Percentiles rank a stretch among this genome's conserved stretches.
These are phyloP conservation scores for Nissolia schottii DNA, from an alignment of 306 rosid genomes.

Conservation along the genomic window DNA sequence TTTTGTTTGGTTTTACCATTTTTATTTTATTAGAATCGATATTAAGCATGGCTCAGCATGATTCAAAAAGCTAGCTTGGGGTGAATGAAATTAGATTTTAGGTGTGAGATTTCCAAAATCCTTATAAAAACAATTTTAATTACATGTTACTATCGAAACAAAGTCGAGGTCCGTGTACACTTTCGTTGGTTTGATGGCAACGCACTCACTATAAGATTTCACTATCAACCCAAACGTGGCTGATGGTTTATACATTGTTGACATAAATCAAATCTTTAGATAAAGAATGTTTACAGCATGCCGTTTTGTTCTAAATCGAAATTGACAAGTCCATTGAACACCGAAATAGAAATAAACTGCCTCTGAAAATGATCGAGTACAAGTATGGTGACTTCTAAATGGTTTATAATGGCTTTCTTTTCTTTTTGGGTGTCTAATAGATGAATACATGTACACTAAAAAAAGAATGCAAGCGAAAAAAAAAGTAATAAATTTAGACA, in stretches of 20 bases:
- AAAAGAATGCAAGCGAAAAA: no score
- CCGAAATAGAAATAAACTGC: neutral
- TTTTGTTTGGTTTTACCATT: neutral
- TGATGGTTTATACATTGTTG: neutral
- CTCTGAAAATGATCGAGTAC: neutral
- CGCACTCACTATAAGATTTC: neutral
- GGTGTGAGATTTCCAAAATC: no score
- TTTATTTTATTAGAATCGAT: neutral
- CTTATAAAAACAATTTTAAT: neutral
- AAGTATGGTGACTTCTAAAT: neutral
- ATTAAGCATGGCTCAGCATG: no score
- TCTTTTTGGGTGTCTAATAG: neutral
- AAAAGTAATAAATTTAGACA: neutral
- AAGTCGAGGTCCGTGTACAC: neutral
- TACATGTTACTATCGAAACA: neutral
- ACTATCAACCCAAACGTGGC: neutral
- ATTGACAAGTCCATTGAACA: neutral
- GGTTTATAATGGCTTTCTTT: neutral
- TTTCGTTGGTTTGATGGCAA: neutral
- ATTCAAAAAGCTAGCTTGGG: no score
- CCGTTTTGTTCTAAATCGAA: constrained; percentile 11
- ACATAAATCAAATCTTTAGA: neutral
- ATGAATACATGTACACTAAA: no score
- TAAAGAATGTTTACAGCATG: constrained; percentile 2
- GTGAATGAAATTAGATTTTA: no score